These are phyloP conservation scores for Chaetothyriales sp. DNA, from an alignment of 2,329 filamentous ascomycete genomes.

Conservation along the genomic window DNA sequence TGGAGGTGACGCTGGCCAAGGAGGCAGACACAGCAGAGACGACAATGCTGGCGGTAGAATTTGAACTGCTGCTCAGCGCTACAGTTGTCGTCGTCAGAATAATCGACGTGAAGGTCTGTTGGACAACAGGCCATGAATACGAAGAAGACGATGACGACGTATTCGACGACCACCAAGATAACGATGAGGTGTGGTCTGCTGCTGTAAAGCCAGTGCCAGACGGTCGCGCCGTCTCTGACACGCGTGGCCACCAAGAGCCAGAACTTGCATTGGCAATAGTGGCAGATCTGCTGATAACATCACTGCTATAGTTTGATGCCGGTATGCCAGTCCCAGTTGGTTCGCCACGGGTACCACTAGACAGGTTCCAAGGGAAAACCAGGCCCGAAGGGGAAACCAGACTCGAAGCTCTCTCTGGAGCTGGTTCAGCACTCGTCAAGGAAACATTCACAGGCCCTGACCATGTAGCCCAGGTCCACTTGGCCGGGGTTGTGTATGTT, in stretches of 20 bases:
- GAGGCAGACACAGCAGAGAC: neutral
- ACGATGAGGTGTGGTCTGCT: neutral
- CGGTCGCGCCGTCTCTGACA: neutral
- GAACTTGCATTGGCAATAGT: neutral
- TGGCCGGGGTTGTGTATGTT: neutral
- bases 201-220: neutral
- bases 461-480: neutral
- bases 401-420: neutral
- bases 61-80: neutral
- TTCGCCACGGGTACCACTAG: conserved; percentile 1
- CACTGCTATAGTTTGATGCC: neutral
- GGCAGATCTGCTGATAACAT: neutral
- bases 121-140: neutral
- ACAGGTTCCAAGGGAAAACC: neutral
- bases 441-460: neutral
- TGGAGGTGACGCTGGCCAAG: too few relatives aligned
- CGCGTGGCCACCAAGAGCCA: neutral
- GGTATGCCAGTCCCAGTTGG: neutral
- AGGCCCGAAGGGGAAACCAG: neutral
- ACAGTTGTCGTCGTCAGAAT: neutral
- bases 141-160: neutral
- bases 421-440: neutral
- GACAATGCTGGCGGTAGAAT: neutral
- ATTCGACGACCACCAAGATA: neutral
- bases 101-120: neutral